Base-by-base conservation (phyloP, 495 filamentous ascomycete genomes). In the Aspergillus haitiensis region DNA sequence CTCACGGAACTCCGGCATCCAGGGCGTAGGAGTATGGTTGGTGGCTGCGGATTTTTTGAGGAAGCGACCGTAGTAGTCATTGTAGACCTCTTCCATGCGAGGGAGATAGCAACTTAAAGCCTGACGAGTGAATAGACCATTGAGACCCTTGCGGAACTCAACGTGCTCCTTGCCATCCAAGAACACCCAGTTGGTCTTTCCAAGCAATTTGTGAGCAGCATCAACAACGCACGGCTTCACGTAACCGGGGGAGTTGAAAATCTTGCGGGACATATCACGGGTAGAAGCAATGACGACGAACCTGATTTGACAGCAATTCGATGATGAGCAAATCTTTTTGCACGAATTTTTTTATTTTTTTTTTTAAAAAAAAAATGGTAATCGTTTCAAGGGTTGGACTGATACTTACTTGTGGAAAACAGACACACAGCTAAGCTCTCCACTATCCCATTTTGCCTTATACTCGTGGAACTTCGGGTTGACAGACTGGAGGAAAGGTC, bases 171-270 rank as follows among this genome's bases (percentile, higher is more conserved):
- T 93, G 62, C 94, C 94, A 71, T 98, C 94, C 67, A 98, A 78
- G 79, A 98, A 98, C 7, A 98, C 94, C 93, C 93, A 98, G 78
- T 97, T 98, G 63, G 82, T 86, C 58, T 87, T 84, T 39, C 94
- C 90, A 59, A 98, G 87, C 48, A 98, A 87, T 78, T 98, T 98
- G 79, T 92, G 87, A 44, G 94, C 95, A 47, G 87, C 86, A 77
- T 98, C 95, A 59, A 98, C 94, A 50, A 98, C 92, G 73, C 94
- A 98, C 34, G 94, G 94, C 78, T 97, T 97, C 64, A 96, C 94
- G 67, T 87, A 98, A 47, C 74, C 65, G 15, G 94, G 94, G 58
- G 92, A 93, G 77, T 98, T 98, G 86, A 98, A 93, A 65, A 98
- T 87, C 72, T 98, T 98, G 56, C 95, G 86, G 58, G 95, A 89